These are phyloP conservation scores for Porogramme epimiltina DNA, from an alignment of 1,284 basidiomycete species.

Conservation along the genomic window DNA sequence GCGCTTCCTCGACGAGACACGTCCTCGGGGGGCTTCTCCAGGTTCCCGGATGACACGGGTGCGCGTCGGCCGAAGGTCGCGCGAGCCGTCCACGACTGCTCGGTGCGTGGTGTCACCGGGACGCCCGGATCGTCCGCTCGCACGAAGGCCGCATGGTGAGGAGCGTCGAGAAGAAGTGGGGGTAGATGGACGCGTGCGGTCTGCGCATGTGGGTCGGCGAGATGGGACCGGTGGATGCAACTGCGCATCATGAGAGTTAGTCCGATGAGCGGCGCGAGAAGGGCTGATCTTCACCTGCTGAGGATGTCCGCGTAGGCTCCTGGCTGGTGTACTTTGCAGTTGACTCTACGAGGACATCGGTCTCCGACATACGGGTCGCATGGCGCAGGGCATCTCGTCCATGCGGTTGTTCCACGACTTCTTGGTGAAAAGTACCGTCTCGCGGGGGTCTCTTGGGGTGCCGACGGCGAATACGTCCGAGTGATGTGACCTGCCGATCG, in stretches of 20 bases:
- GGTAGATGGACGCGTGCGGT: conserved; percentile 66
- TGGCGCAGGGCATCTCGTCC: conserved; percentile 69
- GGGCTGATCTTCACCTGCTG: conserved; percentile 52
- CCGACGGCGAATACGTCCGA: conserved; percentile 49
- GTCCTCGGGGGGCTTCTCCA: conserved; percentile 73
- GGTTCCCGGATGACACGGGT: conserved; percentile 57
- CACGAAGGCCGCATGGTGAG: conserved; percentile 48
- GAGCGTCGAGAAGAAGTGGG: conserved; percentile 66
- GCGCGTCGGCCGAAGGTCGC: conserved; percentile 64
- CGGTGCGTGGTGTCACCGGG: conserved; percentile 69
- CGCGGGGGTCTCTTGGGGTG: conserved; percentile 68
- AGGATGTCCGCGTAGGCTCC: conserved; percentile 46
- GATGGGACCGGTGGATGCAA: conserved; percentile 71
- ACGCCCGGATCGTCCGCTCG: conserved; percentile 59
- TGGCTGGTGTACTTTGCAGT: conserved; percentile 39
- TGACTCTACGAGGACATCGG: conserved; percentile 89
- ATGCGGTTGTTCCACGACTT: conserved; percentile 64
- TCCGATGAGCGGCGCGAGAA: conserved; percentile 70
- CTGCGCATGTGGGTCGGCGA: conserved; percentile 80
- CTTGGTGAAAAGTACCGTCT: conserved; percentile 64
- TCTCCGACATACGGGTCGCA: conserved; percentile 82
- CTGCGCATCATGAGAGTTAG: conserved; percentile 57
- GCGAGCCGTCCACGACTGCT: conserved; percentile 80
- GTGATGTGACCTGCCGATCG: conserved; percentile 58
- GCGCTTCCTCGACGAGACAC: conserved; percentile 71